phyloP scores from a whole-genome alignment of 306 rosid genomes.

The Glycine latifolia region DNA sequence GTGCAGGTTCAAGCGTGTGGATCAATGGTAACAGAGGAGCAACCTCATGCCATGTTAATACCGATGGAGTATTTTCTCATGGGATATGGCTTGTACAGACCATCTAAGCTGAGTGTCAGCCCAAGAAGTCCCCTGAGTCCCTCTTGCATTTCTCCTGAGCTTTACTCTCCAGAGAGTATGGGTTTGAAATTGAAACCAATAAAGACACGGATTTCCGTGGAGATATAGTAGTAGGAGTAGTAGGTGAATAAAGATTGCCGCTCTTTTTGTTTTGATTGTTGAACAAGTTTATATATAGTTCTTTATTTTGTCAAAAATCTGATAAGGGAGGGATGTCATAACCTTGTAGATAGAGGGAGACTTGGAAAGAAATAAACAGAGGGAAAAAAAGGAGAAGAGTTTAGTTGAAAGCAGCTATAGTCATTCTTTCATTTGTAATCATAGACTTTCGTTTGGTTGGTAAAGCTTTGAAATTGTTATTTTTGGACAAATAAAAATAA shows the following conservation, averaged over 20 bases:
- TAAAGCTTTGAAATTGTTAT: constrained; percentile 45
- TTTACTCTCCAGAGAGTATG: constrained; percentile 94
- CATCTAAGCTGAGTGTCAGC: constrained; percentile 72
- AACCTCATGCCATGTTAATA: constrained; percentile 91
- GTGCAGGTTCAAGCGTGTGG: constrained; percentile 93
- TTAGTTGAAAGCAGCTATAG: constrained; percentile 54
- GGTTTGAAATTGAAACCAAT: constrained; percentile 94
- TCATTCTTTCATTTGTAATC: constrained; percentile 74
- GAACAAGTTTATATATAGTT: constrained; percentile 35
- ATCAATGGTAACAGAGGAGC: constrained; percentile 95
- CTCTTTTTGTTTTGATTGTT: constrained; percentile 43
- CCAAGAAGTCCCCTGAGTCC: constrained; percentile 95
- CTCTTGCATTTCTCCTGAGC: constrained; percentile 85
- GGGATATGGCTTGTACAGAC: constrained; percentile 83
- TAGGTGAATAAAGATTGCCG: constrained; percentile 23
- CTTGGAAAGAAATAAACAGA: constrained; percentile 39
- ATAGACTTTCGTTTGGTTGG: constrained; percentile 45
- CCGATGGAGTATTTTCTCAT: constrained; percentile 89
- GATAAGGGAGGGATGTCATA: constrained; percentile 32
- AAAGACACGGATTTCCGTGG: constrained; percentile 70
- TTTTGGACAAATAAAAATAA: constrained; percentile 39
- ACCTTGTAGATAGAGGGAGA: constrained; percentile 64
- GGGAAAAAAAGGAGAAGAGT: constrained; percentile 35
- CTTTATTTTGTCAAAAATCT: constrained; percentile 44
- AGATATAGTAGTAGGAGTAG: constrained; percentile 43